Percentiles rank a stretch among this genome's conserved stretches.
Conservation (phyloP, 2,329 filamentous ascomycete species). For the Pseudocercospora musae region DNA sequence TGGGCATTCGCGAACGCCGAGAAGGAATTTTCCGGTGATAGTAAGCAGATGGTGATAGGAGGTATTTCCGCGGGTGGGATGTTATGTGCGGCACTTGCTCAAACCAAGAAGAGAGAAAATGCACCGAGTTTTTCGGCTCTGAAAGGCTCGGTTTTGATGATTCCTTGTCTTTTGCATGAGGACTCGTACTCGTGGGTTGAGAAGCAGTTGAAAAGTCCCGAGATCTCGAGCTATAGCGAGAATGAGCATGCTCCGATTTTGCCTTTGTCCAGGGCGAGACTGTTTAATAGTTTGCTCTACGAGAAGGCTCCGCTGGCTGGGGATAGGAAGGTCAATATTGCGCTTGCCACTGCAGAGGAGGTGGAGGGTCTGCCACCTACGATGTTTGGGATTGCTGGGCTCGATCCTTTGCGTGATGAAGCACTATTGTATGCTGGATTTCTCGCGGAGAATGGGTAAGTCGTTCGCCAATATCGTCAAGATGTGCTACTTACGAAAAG, state of each 20-base stretch:
- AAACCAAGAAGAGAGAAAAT: slow-evolving; percentile 38
- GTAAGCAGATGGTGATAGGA: slow-evolving; percentile 43
- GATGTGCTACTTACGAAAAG: neutral
- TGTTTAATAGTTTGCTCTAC: slow-evolving; percentile 24
- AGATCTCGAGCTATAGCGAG: slow-evolving; percentile 45
- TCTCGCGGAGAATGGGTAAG: slow-evolving; percentile 43
- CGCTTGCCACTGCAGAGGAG: slow-evolving; percentile 32
- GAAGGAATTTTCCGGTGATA: slow-evolving; percentile 39
- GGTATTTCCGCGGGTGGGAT: slow-evolving; percentile 50
- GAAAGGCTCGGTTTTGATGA: slow-evolving; percentile 53
- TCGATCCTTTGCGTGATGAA: slow-evolving; percentile 51
- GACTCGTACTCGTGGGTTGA: slow-evolving; percentile 38
- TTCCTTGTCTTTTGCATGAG: slow-evolving; percentile 44
- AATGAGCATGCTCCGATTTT: slow-evolving; percentile 52
- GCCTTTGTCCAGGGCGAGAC: slow-evolving; percentile 38
- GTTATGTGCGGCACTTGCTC: slow-evolving; percentile 43
- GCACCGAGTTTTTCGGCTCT: slow-evolving; percentile 34
- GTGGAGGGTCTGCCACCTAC: slow-evolving; percentile 46
- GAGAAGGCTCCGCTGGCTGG: slow-evolving; percentile 18
- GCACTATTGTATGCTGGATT: slow-evolving; percentile 47
- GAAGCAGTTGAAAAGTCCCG: slow-evolving; percentile 38
- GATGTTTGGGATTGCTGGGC: slow-evolving; percentile 46
- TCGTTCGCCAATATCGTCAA: neutral
- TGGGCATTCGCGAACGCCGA: slow-evolving; percentile 51
- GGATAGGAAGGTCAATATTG: slow-evolving; percentile 43